Conservation (phyloP, 2,329 filamentous ascomycete species). For the Leptographium procerum region DNA sequence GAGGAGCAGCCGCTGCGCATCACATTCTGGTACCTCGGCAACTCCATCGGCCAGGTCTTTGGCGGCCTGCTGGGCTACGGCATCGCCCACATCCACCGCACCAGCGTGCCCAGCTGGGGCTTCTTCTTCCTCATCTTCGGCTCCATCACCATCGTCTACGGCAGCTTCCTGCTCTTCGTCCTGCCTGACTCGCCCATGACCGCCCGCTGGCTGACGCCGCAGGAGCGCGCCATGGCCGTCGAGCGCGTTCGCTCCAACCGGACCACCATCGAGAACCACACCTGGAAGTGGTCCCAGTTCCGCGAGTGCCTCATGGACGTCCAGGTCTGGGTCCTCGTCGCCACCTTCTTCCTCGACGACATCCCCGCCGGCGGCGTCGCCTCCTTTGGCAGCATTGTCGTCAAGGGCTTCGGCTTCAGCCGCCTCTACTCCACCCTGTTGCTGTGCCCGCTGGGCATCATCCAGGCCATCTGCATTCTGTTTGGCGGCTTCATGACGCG, state of each 20-base stretch:
- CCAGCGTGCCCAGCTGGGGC: slow-evolving; percentile 9
- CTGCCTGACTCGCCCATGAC: slow-evolving; percentile 16
- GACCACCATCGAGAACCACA: slow-evolving; percentile 23
- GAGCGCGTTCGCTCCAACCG: slow-evolving; percentile 21
- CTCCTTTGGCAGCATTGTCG: slow-evolving; percentile 38
- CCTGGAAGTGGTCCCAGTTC: slow-evolving; percentile 19
- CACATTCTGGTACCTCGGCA: slow-evolving; percentile 21
- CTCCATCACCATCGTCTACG: slow-evolving; percentile 20
- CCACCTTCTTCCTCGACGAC: slow-evolving; percentile 3
- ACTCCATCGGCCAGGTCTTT: slow-evolving; percentile 31
- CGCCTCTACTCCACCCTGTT: slow-evolving; percentile 29
- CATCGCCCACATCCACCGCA: slow-evolving; percentile 19
- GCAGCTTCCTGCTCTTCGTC: slow-evolving; percentile 11
- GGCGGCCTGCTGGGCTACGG: slow-evolving; percentile 19
- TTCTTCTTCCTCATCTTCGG: slow-evolving; percentile 25
- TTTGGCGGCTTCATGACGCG: slow-evolving; percentile 18
- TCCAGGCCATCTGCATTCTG: slow-evolving; percentile 19
- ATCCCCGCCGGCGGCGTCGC: slow-evolving; percentile 5
- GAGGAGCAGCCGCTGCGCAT: slow-evolving; percentile 4
- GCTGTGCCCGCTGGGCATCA: slow-evolving; percentile 16
- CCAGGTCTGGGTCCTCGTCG: slow-evolving; percentile 16
- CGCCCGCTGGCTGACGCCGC: slow-evolving; percentile 12
- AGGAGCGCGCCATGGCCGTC: slow-evolving; percentile 20
- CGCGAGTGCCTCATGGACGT: slow-evolving; percentile 21
- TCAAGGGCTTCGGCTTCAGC: slow-evolving; percentile 39